A percentile compares a stretch with the other conserved stretches of the same genome.
phyloP scores from a whole-genome alignment of 306 rosid species.

The Gastrolobium villosum region DNA sequence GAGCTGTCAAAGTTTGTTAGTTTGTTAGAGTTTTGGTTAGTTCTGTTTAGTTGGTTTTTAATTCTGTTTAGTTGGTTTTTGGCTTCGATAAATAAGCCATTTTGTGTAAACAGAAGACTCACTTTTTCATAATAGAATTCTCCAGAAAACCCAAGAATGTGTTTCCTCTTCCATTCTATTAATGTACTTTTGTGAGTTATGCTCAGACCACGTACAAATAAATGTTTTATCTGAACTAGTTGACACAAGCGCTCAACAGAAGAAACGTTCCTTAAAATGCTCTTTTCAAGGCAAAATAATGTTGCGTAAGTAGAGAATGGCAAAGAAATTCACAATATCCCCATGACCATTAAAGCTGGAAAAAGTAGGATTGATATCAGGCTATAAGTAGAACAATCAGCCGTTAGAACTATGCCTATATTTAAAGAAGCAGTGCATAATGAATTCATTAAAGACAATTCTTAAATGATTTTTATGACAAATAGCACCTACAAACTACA shows the following conservation, averaged over 20 bases:
- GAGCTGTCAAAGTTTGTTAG: no score
- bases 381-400: not conserved
- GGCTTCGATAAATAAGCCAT: no score
- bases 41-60: no score
- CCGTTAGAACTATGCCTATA: conserved; percentile 11
- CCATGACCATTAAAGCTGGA: conserved; percentile 23
- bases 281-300: not conserved
- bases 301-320: not conserved
- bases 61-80: no score
- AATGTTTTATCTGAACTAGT: not conserved
- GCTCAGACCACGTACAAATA: not conserved
- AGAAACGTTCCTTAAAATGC: not conserved
- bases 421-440: conserved; percentile 19
- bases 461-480: conserved; percentile 20
- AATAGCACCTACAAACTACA: conserved; percentile 30
- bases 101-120: no score
- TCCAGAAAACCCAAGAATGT: no score
- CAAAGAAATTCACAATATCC: conserved; percentile 6
- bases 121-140: no score
- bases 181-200: not conserved
- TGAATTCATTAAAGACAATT: conserved; percentile 4
- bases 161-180: no score
- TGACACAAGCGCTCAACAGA: not conserved
- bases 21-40: no score
- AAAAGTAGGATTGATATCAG: conserved; percentile 12